These are phyloP conservation scores for Micractinium conductrix DNA, from an alignment of 139 green algal species.

Conservation along the genomic window DNA sequence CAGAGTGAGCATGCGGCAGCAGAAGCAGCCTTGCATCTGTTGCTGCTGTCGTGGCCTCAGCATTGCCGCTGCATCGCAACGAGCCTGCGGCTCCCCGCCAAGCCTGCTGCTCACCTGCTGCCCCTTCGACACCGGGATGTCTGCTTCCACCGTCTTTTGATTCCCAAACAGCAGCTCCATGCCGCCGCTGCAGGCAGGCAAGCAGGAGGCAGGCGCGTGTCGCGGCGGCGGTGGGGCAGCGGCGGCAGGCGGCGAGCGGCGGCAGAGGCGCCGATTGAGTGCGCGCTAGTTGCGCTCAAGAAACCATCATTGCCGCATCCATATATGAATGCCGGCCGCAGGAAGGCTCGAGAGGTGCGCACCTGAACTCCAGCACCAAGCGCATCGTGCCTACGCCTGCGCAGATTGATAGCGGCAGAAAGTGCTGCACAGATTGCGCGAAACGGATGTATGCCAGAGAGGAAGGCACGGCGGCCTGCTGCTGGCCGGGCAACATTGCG, in stretches of 20 bases:
- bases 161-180: slow-evolving; percentile 87
- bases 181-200: slow-evolving; percentile 64
- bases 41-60: background rate
- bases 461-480: no score
- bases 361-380: slow-evolving; percentile 18
- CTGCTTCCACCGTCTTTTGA: slow-evolving; percentile 63
- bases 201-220: background rate
- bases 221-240: background rate
- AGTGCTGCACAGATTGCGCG: no score
- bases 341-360: background rate
- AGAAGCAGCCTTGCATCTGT: background rate
- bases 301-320: background rate
- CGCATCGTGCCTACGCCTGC: no score
- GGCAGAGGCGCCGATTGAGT: no score
- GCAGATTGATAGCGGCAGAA: no score
- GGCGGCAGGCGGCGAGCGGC: no score
- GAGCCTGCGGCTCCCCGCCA: no score
- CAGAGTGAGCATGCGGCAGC: background rate
- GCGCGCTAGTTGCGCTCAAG: background rate
- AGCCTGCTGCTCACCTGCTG: background rate
- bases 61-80: background rate
- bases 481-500: no score
- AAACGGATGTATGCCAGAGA: no score
- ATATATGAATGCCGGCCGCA: background rate
- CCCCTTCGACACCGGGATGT: slow-evolving; percentile 52